A percentile compares a stretch with the other conserved stretches of the same genome.
Evolutionary conservation across 2,329 filamentous ascomycete genomes (phyloP).

Genomic region (Paraphoma sp.): DNA sequence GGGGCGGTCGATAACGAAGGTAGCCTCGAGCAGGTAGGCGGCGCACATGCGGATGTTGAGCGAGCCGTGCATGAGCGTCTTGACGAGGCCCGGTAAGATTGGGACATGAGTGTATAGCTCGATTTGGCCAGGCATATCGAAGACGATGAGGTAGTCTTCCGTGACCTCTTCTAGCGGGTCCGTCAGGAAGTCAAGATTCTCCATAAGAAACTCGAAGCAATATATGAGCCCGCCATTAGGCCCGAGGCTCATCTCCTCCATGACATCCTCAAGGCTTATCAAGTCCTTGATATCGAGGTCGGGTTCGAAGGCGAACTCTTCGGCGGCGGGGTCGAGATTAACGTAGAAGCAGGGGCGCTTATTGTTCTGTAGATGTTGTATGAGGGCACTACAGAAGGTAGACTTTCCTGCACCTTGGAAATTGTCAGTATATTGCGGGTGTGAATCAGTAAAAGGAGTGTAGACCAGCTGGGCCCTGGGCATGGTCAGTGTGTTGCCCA

Average conservation of each 20-base stretch:
- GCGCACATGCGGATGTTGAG: constrained; percentile 93
- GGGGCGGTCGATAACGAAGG: constrained; percentile 91
- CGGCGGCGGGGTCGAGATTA: constrained; percentile 96
- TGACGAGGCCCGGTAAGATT: constrained; percentile 83
- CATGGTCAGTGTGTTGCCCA: no score
- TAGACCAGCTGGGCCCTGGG: no score
- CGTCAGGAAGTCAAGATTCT: constrained; percentile 91
- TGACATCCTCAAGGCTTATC: constrained; percentile 91
- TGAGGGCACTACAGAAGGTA: constrained; percentile 92
- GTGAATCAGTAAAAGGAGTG: no score
- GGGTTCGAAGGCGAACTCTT: constrained; percentile 87
- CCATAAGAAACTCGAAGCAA: constrained; percentile 94
- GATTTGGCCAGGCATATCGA: constrained; percentile 99
- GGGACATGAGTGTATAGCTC: constrained; percentile 98
- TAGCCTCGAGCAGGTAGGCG: constrained; percentile 92
- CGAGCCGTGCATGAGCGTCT: constrained; percentile 79
- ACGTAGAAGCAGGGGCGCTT: constrained; percentile 96
- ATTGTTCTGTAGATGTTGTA: constrained; percentile 89
- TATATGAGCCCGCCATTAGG: constrained; percentile 94
- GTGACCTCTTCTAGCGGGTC: constrained; percentile 84
- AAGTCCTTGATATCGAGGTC: constrained; percentile 96
- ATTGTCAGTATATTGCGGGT: no score
- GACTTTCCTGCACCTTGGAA: constrained; percentile 80
- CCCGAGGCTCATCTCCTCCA: constrained; percentile 91
- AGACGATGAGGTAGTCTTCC: constrained; percentile 95